Evolutionary conservation across 2,329 filamentous ascomycete genomes (phyloP).

Genomic region (Aspergillus novofumigatus): DNA sequence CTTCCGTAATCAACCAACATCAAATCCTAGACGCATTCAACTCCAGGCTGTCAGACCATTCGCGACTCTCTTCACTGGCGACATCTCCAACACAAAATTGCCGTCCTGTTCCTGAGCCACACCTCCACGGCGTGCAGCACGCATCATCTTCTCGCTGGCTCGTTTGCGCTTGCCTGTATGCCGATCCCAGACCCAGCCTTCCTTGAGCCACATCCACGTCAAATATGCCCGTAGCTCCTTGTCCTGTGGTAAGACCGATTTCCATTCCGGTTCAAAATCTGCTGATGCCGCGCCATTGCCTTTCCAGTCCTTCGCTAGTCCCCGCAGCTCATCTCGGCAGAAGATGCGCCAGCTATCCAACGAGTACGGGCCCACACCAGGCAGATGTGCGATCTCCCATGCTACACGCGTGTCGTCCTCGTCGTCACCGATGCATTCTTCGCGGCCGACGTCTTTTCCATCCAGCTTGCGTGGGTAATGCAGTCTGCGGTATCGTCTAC

Average conservation of each 20-base stretch:
- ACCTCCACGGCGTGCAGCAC: conserved; percentile 37
- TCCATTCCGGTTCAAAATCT: conserved; percentile 82
- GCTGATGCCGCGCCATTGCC: conserved; percentile 46
- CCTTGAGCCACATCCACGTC: conserved; percentile 86
- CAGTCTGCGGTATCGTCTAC: conserved; percentile 53
- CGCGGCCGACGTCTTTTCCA: conserved; percentile 45
- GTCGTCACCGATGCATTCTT: conserved; percentile 48
- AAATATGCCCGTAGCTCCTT: conserved; percentile 87
- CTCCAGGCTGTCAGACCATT: conserved; percentile 21
- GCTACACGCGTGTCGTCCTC: conserved; percentile 50
- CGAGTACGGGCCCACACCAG: conserved; percentile 71
- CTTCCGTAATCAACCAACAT: conserved; percentile 1
- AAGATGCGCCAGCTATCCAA: conserved; percentile 93
- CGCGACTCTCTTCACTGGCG: conserved; percentile 26
- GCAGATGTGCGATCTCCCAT: conserved; percentile 85
- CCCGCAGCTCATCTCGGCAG: conserved; percentile 73
- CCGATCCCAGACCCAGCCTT: conserved; percentile 79
- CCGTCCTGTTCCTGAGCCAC: conserved; percentile 40
- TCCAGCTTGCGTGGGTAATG: conserved; percentile 52
- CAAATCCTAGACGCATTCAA: not conserved
- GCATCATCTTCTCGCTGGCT: conserved; percentile 37
- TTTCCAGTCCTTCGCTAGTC: conserved; percentile 62
- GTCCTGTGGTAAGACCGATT: conserved; percentile 73
- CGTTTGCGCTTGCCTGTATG: conserved; percentile 54
- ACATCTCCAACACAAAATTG: conserved; percentile 35